Percentiles rank a stretch among this genome's conserved stretches.
Conservation (phyloP, 139 green algal genomes). For the Volvox reticuliferus region DNA sequence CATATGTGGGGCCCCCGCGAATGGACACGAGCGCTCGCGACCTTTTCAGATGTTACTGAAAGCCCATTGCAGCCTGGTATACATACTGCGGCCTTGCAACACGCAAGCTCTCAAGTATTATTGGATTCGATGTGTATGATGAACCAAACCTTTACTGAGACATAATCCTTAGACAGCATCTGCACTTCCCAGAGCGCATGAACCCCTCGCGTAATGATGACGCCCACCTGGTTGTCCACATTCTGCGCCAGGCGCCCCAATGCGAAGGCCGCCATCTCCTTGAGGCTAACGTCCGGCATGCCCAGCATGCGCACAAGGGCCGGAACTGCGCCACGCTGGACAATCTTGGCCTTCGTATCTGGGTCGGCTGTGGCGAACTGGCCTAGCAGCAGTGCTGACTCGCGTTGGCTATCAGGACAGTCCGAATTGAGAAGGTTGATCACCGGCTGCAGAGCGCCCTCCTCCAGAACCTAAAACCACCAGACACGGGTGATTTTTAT, state of each 20-base stretch:
- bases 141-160: too few relatives aligned
- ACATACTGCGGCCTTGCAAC: too few relatives aligned
- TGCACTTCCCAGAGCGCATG: too few relatives aligned
- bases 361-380: slow-evolving; percentile 95
- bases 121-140: too few relatives aligned
- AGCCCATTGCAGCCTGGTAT: too few relatives aligned
- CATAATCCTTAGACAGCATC: too few relatives aligned
- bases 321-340: slow-evolving; percentile 94
- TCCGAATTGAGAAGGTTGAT: slow-evolving; percentile 88
- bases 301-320: slow-evolving; percentile 96
- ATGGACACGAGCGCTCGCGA: too few relatives aligned
- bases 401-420: slow-evolving; percentile 94
- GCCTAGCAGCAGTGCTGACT: slow-evolving; percentile 96
- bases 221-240: slow-evolving; percentile 88
- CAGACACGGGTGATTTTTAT: too few relatives aligned
- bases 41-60: too few relatives aligned
- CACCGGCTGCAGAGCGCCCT: slow-evolving; percentile 97
- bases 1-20: too few relatives aligned
- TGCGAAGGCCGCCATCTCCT: slow-evolving; percentile 99
- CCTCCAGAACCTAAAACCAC: slow-evolving; percentile 58
- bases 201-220: too few relatives aligned
- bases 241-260: slow-evolving; percentile 96
- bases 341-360: slow-evolving; percentile 90
- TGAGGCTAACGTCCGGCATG: slow-evolving; percentile 79
- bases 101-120: too few relatives aligned